Evolutionary conservation across 73 alveolate genomes (phyloP).

Genomic region (Breviolum minutum): DNA sequence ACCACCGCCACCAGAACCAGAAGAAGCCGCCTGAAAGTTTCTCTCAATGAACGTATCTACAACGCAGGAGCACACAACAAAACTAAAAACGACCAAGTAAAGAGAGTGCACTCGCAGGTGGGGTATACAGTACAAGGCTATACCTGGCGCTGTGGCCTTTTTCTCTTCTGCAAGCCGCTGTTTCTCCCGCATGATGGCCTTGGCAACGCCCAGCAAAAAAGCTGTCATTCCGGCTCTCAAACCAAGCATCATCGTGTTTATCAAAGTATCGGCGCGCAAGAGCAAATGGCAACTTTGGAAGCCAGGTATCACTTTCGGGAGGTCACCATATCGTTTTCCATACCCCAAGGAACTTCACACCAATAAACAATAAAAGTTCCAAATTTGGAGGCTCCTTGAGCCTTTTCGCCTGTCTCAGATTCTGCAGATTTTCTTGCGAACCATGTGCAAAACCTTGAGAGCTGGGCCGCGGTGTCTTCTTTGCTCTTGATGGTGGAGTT

Average conservation of each 20-base stretch:
- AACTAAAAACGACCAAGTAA: background rate
- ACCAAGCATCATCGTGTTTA: background rate
- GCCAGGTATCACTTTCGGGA: background rate
- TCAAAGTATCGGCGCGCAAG: background rate
- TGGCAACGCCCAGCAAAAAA: background rate
- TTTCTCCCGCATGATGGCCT: slow-evolving; percentile 92
- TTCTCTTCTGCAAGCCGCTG: slow-evolving; percentile 94
- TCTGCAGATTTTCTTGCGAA: background rate
- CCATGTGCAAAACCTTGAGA: background rate
- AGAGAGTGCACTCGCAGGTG: background rate
- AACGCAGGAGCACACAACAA: background rate
- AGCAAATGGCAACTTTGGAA: background rate
- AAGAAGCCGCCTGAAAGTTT: background rate
- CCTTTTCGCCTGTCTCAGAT: background rate
- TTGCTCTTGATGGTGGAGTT: slow-evolving; percentile 75
- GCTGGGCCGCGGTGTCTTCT: slow-evolving; percentile 77
- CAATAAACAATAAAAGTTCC: background rate
- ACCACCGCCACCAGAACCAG: slow-evolving; percentile 48
- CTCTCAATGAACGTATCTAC: background rate
- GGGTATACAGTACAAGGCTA: too few species aligned
- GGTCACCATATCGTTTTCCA: background rate
- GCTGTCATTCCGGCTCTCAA: background rate
- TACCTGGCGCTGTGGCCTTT: slow-evolving; percentile 9
- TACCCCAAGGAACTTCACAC: background rate
- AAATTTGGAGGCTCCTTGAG: background rate